Evolutionary conservation across 257 asterid genomes (phyloP).

Genomic region (Solanum chaucha): DNA sequence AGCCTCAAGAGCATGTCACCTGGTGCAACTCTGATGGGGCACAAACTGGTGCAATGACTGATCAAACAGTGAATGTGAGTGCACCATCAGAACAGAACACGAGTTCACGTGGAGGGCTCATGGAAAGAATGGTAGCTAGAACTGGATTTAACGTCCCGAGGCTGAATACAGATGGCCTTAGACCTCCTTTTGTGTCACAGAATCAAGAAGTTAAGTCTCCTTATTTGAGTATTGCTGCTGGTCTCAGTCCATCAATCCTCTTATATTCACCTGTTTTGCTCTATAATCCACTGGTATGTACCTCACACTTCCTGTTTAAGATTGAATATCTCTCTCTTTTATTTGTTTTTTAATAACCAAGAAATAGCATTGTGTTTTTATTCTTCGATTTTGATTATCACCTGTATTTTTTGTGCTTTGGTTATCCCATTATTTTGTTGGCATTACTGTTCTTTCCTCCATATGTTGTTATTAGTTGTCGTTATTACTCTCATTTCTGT

Average conservation of each 20-base stretch:
- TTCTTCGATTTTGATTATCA: neutral
- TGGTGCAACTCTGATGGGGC: conserved; percentile 9
- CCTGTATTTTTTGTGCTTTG: neutral
- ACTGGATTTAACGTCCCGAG: conserved; percentile 79
- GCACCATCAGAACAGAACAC: conserved; percentile 18
- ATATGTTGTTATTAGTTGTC: neutral
- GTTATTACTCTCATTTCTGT: neutral
- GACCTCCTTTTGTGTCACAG: conserved; percentile 31
- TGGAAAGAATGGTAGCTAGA: conserved; percentile 76
- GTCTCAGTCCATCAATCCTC: conserved; percentile 75
- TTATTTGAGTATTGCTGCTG: conserved; percentile 62
- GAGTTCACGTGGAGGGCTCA: conserved; percentile 50
- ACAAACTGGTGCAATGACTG: conserved; percentile 2
- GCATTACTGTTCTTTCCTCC: neutral
- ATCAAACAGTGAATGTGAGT: conserved; percentile 12
- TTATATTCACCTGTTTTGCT: conserved; percentile 73
- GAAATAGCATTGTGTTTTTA: neutral
- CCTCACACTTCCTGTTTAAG: neutral
- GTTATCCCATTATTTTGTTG: neutral
- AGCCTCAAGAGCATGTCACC: conserved; percentile 5
- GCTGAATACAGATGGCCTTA: conserved; percentile 49
- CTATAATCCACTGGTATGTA: conserved; percentile 51
- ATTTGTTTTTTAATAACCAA: neutral
- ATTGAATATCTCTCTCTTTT: neutral
- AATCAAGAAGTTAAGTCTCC: conserved; percentile 44